phyloP scores from a whole-genome alignment of 108 stramenopile genomes.

The Cyclostephanos invisitatus region DNA sequence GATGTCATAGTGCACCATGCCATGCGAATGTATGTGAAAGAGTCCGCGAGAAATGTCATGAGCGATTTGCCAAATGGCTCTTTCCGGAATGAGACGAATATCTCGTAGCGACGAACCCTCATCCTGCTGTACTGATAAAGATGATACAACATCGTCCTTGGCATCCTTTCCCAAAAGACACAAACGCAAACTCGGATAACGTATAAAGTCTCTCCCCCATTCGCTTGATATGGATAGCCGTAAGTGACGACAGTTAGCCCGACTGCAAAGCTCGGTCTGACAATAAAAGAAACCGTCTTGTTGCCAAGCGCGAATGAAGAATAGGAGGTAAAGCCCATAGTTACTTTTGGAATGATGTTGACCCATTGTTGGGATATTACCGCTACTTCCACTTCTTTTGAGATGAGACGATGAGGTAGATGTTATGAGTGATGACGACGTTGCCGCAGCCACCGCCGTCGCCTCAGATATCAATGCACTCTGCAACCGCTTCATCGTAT shows the following conservation, averaged over 20 bases:
- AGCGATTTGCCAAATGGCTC: conserved; percentile 80
- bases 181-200: conserved; percentile 68
- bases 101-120: not conserved
- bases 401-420: not conserved
- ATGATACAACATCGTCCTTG: not conserved
- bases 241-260: conserved; percentile 78
- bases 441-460: conserved; percentile 5
- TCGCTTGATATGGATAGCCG: conserved; percentile 60
- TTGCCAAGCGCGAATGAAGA: conserved; percentile 84
- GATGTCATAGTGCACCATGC: conserved; percentile 84
- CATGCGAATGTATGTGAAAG: conserved; percentile 73
- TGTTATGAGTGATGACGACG: not conserved
- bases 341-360: conserved; percentile 40
- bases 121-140: not conserved
- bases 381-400: not conserved
- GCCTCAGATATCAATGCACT: conserved; percentile 34
- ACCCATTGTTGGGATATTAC: not conserved
- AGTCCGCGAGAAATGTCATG: conserved; percentile 84
- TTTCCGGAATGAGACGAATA: conserved; percentile 63
- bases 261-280: conserved; percentile 85
- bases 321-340: conserved; percentile 76
- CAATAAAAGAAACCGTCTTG: conserved; percentile 81
- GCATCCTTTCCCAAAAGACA: conserved; percentile 45
- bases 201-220: conserved; percentile 55
- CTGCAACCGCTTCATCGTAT: conserved; percentile 82